A percentile compares a stretch with the other conserved stretches of the same genome.
phyloP scores from a whole-genome alignment of 2,329 filamentous ascomycete genomes.

The Colletotrichum tropicicola region DNA sequence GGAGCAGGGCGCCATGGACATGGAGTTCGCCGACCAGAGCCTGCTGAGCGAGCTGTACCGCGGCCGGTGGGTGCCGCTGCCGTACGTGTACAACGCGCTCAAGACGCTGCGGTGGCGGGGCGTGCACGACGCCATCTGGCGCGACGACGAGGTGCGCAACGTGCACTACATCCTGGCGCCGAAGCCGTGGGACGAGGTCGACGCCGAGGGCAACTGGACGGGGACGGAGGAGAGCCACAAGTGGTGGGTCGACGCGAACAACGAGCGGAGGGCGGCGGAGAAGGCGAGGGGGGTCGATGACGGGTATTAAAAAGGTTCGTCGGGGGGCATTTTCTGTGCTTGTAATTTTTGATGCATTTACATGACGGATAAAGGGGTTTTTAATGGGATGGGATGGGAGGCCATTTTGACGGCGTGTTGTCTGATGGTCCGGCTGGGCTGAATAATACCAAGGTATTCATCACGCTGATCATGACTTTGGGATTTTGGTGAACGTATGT shows the following conservation, averaged over 20 bases:
- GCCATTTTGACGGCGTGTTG: no score
- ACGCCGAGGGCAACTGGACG: constrained; percentile 50
- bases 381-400: no score
- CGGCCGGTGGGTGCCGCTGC: constrained; percentile 65
- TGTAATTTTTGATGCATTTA: background rate
- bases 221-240: constrained; percentile 58
- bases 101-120: constrained; percentile 65
- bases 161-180: constrained; percentile 69
- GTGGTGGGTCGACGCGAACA: constrained; percentile 65
- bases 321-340: background rate
- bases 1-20: constrained; percentile 52
- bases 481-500: no score
- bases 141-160: constrained; percentile 66
- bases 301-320: constrained; percentile 36
- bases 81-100: constrained; percentile 70
- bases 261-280: constrained; percentile 52
- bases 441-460: no score
- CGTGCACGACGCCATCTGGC: constrained; percentile 66
- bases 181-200: constrained; percentile 68
- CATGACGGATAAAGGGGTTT: no score
- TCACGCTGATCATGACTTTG: no score
- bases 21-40: constrained; percentile 69
- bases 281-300: constrained; percentile 48
- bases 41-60: constrained; percentile 64
- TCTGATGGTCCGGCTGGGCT: no score